Percentiles rank a stretch among this genome's conserved stretches.
phyloP scores from a whole-genome alignment of 2,329 filamentous ascomycete species.

The Domatiomyces catenatus region DNA sequence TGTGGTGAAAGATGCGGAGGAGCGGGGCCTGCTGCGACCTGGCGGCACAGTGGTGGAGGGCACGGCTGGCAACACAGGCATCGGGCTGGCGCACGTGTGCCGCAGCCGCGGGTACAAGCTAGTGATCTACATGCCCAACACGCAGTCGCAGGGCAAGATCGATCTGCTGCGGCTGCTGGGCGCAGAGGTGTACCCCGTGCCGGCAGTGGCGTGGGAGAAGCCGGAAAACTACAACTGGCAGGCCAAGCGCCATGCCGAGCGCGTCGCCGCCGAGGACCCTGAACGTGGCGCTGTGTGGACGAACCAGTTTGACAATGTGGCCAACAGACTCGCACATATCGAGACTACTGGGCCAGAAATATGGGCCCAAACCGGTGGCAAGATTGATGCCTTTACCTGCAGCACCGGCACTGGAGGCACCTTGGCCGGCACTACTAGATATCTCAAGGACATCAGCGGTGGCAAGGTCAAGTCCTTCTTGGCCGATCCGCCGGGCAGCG shows the following conservation, averaged over 20 bases:
- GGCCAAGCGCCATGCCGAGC: constrained; percentile 74
- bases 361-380: constrained; percentile 77
- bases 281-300: constrained; percentile 85
- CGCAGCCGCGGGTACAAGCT: constrained; percentile 80
- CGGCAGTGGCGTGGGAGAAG: constrained; percentile 89
- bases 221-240: constrained; percentile 97
- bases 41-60: constrained; percentile 94
- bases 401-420: constrained; percentile 88
- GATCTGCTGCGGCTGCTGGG: constrained; percentile 80
- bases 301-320: constrained; percentile 95
- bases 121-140: constrained; percentile 99
- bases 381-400: constrained; percentile 87
- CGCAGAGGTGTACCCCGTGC: constrained; percentile 89
- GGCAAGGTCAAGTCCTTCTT: constrained; percentile 75
- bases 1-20: constrained; percentile 86
- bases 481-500: constrained; percentile 84
- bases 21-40: constrained; percentile 62
- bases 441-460: constrained; percentile 65
- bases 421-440: constrained; percentile 73
- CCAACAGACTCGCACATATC: constrained; percentile 84
- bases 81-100: constrained; percentile 93
- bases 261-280: constrained; percentile 26
- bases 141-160: constrained; percentile 94
- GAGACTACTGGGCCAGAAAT: constrained; percentile 97
- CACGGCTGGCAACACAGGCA: constrained; percentile 94